Evolutionary conservation across 2,329 filamentous ascomycete species (phyloP).

Genomic region (Sporothrix pseudoabietina): DNA sequence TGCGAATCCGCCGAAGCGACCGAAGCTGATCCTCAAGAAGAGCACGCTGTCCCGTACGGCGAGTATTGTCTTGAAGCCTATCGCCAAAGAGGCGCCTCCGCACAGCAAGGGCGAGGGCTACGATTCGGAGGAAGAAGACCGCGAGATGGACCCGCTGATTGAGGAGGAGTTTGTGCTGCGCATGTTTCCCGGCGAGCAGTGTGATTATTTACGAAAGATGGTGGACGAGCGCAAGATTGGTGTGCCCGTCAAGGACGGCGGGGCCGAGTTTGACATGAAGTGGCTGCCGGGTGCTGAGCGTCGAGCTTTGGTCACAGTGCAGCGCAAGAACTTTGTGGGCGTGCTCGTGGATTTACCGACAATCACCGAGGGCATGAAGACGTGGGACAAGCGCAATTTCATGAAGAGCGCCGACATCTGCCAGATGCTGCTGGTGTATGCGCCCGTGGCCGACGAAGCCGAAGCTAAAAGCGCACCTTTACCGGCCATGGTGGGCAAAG

Average conservation of each 20-base stretch:
- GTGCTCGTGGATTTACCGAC: slow-evolving; percentile 82
- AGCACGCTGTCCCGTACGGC: slow-evolving; percentile 34
- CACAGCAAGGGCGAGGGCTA: slow-evolving; percentile 85
- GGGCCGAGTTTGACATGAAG: slow-evolving; percentile 76
- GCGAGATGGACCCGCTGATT: slow-evolving; percentile 81
- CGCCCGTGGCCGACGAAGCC: slow-evolving; percentile 64
- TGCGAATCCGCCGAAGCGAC: slow-evolving; percentile 50
- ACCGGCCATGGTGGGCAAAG: slow-evolving; percentile 69
- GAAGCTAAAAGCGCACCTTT: slow-evolving; percentile 68
- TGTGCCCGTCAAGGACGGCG: slow-evolving; percentile 61
- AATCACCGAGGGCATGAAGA: slow-evolving; percentile 89
- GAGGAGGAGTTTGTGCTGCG: slow-evolving; percentile 89
- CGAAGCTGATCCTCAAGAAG: slow-evolving; percentile 52
- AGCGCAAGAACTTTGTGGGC: slow-evolving; percentile 72
- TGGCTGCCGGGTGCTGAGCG: slow-evolving; percentile 71
- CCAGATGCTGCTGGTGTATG: slow-evolving; percentile 83
- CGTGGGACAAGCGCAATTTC: slow-evolving; percentile 84
- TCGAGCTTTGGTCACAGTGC: slow-evolving; percentile 71
- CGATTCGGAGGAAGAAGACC: slow-evolving; percentile 92
- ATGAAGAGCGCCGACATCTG: slow-evolving; percentile 88
- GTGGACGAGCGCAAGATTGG: slow-evolving; percentile 80
- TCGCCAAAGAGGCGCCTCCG: slow-evolving; percentile 59
- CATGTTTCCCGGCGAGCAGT: slow-evolving; percentile 83
- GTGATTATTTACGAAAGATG: slow-evolving; percentile 75
- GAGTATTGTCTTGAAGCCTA: slow-evolving; percentile 48